phyloP scores from a whole-genome alignment of 768 basidiomycete species.

The Tricholoma sp. region DNA sequence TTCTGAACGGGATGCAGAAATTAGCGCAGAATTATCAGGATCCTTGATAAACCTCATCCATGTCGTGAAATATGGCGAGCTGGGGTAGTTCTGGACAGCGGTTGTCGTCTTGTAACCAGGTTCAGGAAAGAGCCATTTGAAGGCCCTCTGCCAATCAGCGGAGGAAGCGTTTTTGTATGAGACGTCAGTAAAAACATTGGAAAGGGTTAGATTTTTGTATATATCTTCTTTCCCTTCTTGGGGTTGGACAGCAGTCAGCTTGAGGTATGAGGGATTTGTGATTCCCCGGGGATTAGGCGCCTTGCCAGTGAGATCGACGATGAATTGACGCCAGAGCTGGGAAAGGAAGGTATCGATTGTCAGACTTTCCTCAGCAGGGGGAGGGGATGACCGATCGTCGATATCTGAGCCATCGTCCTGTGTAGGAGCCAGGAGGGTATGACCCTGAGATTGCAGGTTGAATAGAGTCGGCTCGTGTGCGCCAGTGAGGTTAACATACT shows the following conservation, averaged over 20 bases:
- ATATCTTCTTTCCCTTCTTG: background rate
- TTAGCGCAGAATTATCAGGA: background rate
- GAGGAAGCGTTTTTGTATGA: background rate
- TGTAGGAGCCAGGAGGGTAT: background rate
- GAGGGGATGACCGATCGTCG: background rate
- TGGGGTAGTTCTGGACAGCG: background rate
- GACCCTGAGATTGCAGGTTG: background rate
- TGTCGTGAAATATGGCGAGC: background rate
- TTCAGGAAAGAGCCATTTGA: background rate
- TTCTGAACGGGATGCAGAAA: background rate
- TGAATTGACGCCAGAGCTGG: background rate
- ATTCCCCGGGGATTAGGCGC: constrained; percentile 1
- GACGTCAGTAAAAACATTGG: background rate
- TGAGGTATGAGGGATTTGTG: constrained; percentile 3
- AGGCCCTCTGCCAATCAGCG: background rate
- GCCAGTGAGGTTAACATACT: background rate
- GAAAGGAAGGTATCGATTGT: constrained; percentile 1
- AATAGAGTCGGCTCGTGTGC: background rate
- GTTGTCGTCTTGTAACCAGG: background rate
- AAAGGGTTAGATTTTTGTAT: background rate
- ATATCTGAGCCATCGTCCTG: background rate
- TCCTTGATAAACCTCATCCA: background rate
- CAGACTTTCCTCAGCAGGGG: background rate
- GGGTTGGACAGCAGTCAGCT: background rate
- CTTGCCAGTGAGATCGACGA: background rate